phyloP scores from a whole-genome alignment of 106 monocot genomes.

The Dendrobium huoshanense region DNA sequence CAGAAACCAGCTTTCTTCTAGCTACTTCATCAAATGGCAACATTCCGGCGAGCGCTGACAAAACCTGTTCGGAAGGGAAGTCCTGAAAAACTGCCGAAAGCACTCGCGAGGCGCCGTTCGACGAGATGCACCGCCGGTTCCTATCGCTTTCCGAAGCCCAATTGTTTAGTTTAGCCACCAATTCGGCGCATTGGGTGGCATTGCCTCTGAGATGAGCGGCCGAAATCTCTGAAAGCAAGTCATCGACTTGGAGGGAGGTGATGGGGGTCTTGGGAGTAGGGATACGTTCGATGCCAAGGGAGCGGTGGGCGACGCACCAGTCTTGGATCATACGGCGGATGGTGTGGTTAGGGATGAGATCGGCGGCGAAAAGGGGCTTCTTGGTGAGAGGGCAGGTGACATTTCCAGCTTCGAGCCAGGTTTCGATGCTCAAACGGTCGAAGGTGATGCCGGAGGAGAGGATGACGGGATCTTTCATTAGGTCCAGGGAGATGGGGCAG shows the following conservation, averaged over 20 bases:
- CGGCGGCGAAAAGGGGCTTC: slow-evolving; percentile 6
- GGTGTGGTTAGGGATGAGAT: slow-evolving; percentile 41
- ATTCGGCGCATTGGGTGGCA: background rate
- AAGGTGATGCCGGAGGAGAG: slow-evolving; percentile 56
- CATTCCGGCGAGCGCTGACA: slow-evolving; percentile 32
- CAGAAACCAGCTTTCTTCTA: slow-evolving; percentile 3
- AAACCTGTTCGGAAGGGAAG: slow-evolving; percentile 16
- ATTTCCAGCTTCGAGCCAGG: slow-evolving; percentile 55
- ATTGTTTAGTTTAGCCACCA: slow-evolving; percentile 17
- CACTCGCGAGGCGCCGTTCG: slow-evolving; percentile 11
- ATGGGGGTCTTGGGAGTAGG: slow-evolving; percentile 37
- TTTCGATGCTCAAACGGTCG: slow-evolving; percentile 59
- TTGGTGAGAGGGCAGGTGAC: slow-evolving; percentile 45
- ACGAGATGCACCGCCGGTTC: slow-evolving; percentile 26
- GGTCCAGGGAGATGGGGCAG: slow-evolving; percentile 55
- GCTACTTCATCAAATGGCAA: slow-evolving; percentile 27
- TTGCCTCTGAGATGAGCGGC: slow-evolving; percentile 9
- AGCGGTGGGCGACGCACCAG: slow-evolving; percentile 39
- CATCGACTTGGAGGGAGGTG: slow-evolving; percentile 14
- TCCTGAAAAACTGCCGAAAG: slow-evolving; percentile 15
- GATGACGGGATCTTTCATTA: slow-evolving; percentile 57
- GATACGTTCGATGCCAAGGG: slow-evolving; percentile 38
- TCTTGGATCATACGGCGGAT: slow-evolving; percentile 44
- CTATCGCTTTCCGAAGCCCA: slow-evolving; percentile 31
- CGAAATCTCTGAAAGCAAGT: slow-evolving; percentile 25